Percentiles rank a stretch among this genome's conserved stretches.
Conservation (phyloP, 805 yeast genomes). For the Torulaspora franciscae region DNA sequence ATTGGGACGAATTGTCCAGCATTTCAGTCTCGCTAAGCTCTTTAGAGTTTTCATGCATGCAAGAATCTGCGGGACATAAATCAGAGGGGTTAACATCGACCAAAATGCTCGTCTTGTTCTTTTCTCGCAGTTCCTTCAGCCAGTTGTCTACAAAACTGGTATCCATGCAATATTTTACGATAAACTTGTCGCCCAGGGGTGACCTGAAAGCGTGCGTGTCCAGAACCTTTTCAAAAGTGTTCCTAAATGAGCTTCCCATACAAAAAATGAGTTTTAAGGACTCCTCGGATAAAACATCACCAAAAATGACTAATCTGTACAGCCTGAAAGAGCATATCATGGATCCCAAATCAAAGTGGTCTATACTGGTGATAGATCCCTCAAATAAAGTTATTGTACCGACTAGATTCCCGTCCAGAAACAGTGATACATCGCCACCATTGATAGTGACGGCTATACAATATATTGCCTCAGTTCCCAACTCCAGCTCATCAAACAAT, state of each 20-base stretch:
- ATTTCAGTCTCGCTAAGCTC: background rate
- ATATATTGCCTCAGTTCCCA: constrained; percentile 22
- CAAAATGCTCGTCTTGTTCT: background rate
- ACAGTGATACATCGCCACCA: constrained; percentile 16
- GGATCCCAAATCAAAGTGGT: constrained; percentile 31
- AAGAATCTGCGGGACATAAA: background rate
- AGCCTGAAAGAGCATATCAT: constrained; percentile 33
- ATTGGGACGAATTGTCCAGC: constrained; percentile 13
- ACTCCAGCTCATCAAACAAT: constrained; percentile 27
- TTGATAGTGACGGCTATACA: constrained; percentile 17
- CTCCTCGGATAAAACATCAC: constrained; percentile 11
- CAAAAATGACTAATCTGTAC: constrained; percentile 17
- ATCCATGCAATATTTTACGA: constrained; percentile 6
- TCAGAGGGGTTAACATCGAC: constrained; percentile 1
- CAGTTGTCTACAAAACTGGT: background rate
- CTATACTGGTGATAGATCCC: constrained; percentile 10
- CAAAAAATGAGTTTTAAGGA: constrained; percentile 10
- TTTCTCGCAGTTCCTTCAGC: background rate
- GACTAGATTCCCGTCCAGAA: constrained; percentile 23
- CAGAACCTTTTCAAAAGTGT: constrained; percentile 4
- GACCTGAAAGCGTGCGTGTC: constrained; percentile 5
- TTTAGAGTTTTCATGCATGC: background rate
- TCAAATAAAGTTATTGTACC: constrained; percentile 22
- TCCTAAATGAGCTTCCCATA: constrained; percentile 9
- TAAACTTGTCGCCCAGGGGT: constrained; percentile 9